phyloP scores from a whole-genome alignment of 1,284 basidiomycete genomes.

The Sporisorium graminicola region DNA sequence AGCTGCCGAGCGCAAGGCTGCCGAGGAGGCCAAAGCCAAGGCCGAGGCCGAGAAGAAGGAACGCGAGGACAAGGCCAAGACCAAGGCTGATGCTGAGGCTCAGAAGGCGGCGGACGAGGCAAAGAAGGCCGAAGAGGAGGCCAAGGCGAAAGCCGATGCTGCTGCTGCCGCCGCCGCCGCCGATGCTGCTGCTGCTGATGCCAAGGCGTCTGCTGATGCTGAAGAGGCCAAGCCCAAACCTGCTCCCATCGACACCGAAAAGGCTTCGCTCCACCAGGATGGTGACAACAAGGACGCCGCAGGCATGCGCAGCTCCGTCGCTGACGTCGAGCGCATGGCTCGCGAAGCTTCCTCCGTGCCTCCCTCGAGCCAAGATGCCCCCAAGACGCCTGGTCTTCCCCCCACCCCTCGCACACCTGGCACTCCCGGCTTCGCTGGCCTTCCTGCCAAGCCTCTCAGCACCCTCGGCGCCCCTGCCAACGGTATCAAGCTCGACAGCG shows the following conservation, averaged over 20 bases:
- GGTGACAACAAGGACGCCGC: constrained; percentile 40
- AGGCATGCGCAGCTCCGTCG: constrained; percentile 55
- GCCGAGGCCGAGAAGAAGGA: constrained; percentile 47
- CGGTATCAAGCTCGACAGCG: constrained; percentile 64
- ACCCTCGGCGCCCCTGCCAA: constrained; percentile 44
- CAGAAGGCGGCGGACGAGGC: constrained; percentile 39
- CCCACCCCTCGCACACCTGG: constrained; percentile 62
- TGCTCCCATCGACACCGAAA: constrained; percentile 51
- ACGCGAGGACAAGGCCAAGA: constrained; percentile 32
- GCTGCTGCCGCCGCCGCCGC: constrained; percentile 30
- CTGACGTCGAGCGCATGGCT: constrained; percentile 65
- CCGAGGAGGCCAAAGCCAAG: constrained; percentile 38
- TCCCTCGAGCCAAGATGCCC: constrained; percentile 57
- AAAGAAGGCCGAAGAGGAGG: constrained; percentile 47
- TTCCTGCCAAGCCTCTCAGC: constrained; percentile 64
- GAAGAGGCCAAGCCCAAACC: constrained; percentile 48
- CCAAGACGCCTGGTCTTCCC: constrained; percentile 55
- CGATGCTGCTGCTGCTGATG: constrained; percentile 36
- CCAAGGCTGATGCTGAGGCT: constrained; percentile 31
- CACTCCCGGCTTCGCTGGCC: constrained; percentile 63
- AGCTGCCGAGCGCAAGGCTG: constrained; percentile 44
- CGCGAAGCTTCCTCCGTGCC: constrained; percentile 65
- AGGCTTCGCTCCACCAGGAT: constrained; percentile 37
- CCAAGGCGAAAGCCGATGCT: constrained; percentile 41
- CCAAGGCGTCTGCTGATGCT: constrained; percentile 46